Evolutionary conservation across 2,329 filamentous ascomycete genomes (phyloP).

Genomic region (Alternaria brassicicola): DNA sequence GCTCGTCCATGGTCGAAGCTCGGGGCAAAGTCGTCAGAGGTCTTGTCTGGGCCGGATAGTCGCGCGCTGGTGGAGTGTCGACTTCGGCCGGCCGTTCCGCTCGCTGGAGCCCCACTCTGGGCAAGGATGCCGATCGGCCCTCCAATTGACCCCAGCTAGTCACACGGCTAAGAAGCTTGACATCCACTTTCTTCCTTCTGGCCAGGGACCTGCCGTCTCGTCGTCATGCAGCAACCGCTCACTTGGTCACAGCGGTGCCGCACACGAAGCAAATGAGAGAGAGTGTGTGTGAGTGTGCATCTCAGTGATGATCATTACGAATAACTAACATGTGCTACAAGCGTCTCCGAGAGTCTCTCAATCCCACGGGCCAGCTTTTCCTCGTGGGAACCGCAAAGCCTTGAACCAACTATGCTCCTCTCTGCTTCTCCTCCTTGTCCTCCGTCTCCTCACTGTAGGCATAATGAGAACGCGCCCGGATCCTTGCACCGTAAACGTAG

Average conservation of each 20-base stretch:
- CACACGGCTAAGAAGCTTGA: conserved; percentile 20
- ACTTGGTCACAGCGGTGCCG: background rate
- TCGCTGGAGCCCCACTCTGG: conserved; percentile 21
- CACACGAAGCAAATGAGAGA: too few species aligned
- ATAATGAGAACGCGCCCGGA: conserved; percentile 72
- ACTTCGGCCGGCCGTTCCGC: conserved; percentile 18
- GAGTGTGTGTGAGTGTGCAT: background rate
- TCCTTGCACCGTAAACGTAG: conserved; percentile 75
- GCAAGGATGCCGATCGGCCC: conserved; percentile 7
- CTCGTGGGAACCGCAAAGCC: background rate
- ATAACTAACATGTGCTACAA: background rate
- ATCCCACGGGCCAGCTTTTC: background rate
- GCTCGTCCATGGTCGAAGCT: conserved; percentile 39
- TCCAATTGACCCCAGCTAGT: conserved; percentile 12
- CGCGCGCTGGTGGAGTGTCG: conserved; percentile 22
- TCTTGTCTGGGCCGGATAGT: conserved; percentile 23
- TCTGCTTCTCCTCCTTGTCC: conserved; percentile 36
- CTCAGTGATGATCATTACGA: background rate
- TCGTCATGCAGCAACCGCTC: background rate
- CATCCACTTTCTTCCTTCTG: background rate
- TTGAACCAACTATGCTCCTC: conserved; percentile 19
- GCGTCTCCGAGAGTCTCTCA: background rate
- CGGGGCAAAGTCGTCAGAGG: conserved; percentile 23
- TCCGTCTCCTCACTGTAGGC: conserved; percentile 69
- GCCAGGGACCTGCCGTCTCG: background rate